Evolutionary conservation across 176 grass and related monocot genomes (phyloP).

Genomic region (Triticum aestivum): DNA sequence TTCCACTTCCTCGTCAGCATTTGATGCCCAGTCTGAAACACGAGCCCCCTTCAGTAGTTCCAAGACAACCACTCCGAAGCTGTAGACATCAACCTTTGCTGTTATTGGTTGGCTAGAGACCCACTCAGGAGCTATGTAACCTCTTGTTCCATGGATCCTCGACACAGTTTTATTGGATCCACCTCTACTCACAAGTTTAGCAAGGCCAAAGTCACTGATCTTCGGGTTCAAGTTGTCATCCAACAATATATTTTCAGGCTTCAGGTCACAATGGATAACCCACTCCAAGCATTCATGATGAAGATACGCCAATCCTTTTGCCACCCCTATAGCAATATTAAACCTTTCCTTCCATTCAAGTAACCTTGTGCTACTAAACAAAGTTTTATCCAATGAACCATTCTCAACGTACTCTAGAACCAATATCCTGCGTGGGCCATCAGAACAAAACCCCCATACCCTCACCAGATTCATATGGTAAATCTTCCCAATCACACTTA

Average conservation of each 20-base stretch:
- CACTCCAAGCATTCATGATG: neutral
- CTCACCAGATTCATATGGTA: slow-evolving; percentile 19
- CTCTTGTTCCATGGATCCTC: neutral
- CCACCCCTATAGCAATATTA: slow-evolving; percentile 6
- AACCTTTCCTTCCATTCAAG: slow-evolving; percentile 10
- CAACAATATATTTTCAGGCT: neutral
- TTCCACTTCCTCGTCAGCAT: neutral
- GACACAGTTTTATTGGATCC: neutral
- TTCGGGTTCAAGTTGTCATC: neutral
- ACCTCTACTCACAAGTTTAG: neutral
- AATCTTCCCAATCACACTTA: neutral
- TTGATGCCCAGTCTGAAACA: neutral
- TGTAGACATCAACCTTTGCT: neutral
- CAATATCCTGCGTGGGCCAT: neutral
- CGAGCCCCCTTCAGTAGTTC: neutral
- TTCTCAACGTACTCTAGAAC: slow-evolving; percentile 1
- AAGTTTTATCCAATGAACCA: neutral
- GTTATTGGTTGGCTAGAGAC: neutral
- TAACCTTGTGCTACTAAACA: neutral
- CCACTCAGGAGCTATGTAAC: neutral
- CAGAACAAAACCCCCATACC: slow-evolving; percentile 20
- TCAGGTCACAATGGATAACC: neutral
- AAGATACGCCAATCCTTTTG: slow-evolving; percentile 9
- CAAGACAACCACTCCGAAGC: neutral
- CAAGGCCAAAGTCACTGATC: neutral